Evolutionary conservation across 768 basidiomycete species (phyloP).

Genomic region (Xerocomellus intermedius): DNA sequence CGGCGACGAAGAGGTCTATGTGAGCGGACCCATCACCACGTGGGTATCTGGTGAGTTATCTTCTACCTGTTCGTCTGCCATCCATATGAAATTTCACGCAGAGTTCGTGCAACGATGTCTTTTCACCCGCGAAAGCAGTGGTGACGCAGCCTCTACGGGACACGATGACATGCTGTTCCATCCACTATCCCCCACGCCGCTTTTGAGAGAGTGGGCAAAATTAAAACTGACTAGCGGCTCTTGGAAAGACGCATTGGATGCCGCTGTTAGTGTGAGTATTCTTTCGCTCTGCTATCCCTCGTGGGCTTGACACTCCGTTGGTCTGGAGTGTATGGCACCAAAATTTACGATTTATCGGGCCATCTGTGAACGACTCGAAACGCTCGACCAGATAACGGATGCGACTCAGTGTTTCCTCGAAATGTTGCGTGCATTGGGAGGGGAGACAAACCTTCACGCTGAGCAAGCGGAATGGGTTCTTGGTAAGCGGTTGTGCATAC

Average conservation of each 20-base stretch:
- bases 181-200: background rate
- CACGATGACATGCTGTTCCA: too few relatives aligned
- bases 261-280: background rate
- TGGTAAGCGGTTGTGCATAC: background rate
- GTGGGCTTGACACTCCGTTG: background rate
- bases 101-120: constrained; percentile 1
- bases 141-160: background rate
- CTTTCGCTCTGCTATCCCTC: background rate
- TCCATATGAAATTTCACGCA: background rate
- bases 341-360: background rate
- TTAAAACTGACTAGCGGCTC: background rate
- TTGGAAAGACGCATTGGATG: constrained; percentile 7
- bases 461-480: background rate
- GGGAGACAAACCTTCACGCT: background rate
- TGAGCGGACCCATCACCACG: background rate
- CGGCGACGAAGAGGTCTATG: background rate
- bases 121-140: background rate
- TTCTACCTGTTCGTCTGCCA: too few relatives aligned
- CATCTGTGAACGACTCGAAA: constrained; percentile 4
- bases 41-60: constrained; percentile 3
- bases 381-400: background rate
- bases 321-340: background rate
- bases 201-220: constrained; percentile 9
- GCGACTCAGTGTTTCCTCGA: background rate
- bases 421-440: background rate